Evolutionary conservation across 2,329 filamentous ascomycete genomes (phyloP), one percentile per base, ranked within the genome.

Genomic region (Pseudogymnoascus sp.): DNA sequence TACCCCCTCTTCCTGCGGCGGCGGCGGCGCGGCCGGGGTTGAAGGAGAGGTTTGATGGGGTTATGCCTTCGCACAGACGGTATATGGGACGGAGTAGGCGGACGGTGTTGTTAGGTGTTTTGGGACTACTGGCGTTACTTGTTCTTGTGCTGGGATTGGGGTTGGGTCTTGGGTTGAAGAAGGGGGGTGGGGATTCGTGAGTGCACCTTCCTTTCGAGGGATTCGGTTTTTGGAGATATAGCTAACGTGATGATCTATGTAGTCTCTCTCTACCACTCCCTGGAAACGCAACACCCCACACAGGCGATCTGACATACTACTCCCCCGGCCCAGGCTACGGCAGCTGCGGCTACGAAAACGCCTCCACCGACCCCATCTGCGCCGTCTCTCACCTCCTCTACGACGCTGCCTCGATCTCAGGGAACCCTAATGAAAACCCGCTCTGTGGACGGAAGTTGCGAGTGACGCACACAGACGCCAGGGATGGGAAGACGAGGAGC

Each of bases 231-330:
- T 28, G 33, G 18, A 52, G 18, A 52, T 7, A 5, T 28, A 18
- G n/a, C 31, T 31, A 35, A 61, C 14, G 8, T 11, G 28, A 6
- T 33, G 6, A 18, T 9, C 21, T 23, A 4, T 23, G 3, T 4
- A 23, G 33, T 1, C 64, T 41, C 41, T 25, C 65, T 61, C 74
- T 84, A 5, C 81, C 82, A 3, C 75, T 84, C 6, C 82, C 82
- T 2, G 76, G 75, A 23, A 78, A 81, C 62, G 76, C 78, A 9
- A 76, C 79, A 1, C 79, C 80, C 0, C 84, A 83, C 68, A 80
- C 76, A 3, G 88, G 87, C 61, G 86, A 90, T 59, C 72, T 90
- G 60, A 91, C 88, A 0, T 93, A 86, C 76, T 93, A 89, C 72
- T 76, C 78, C 16, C 83, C 88, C 0, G 78, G 74, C 8, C 83